These are phyloP conservation scores for Gonium pectorale DNA, from an alignment of 139 green algal species.

Conservation along the genomic window DNA sequence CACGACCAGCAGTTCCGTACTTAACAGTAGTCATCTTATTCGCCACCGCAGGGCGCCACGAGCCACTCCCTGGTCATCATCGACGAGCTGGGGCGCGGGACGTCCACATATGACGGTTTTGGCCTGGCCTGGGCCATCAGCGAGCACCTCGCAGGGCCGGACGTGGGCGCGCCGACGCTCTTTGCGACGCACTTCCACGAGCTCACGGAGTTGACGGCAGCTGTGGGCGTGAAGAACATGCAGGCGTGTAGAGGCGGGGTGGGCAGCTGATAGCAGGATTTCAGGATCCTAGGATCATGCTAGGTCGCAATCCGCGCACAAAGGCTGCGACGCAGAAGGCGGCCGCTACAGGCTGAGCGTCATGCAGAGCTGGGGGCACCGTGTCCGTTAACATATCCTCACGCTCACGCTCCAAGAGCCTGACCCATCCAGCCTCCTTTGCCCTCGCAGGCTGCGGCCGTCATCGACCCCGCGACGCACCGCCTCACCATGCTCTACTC, in stretches of 20 bases:
- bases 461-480: constrained; percentile 56
- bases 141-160: constrained; percentile 83
- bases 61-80: constrained; percentile 92
- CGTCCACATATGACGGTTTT: constrained; percentile 97
- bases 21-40: too few species aligned
- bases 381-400: too few species aligned
- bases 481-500: constrained; percentile 96
- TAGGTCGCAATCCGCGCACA: too few species aligned
- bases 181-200: constrained; percentile 99
- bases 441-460: constrained; percentile 38
- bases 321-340: too few species aligned
- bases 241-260: constrained; percentile 68
- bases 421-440: too few species aligned
- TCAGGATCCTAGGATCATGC: too few species aligned
- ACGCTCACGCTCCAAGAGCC: too few species aligned
- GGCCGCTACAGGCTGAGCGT: too few species aligned
- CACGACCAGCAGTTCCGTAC: too few species aligned
- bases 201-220: constrained; percentile 85
- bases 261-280: too few species aligned
- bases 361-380: too few species aligned
- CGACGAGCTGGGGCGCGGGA: constrained; percentile 96
- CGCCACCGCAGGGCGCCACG: constrained; percentile 74
- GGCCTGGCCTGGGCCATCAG: constrained; percentile 96
- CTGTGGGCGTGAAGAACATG: constrained; percentile 80
- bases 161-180: constrained; percentile 80